A percentile compares a stretch with the other conserved stretches of the same genome.
Evolutionary conservation across 2,329 filamentous ascomycete genomes (phyloP).

Genomic region (Talaromyces verruculosus): DNA sequence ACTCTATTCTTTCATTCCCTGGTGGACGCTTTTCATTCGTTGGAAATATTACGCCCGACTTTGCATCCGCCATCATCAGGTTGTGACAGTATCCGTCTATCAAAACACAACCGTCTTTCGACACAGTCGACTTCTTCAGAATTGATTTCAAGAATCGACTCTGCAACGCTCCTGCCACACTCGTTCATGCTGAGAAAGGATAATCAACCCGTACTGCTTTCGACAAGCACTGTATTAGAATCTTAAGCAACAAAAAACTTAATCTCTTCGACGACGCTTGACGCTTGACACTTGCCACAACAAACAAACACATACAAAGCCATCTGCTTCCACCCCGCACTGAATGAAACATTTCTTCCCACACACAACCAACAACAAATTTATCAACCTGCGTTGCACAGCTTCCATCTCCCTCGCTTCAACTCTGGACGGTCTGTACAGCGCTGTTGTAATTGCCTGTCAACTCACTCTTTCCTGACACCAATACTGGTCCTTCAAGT

Average conservation of each 20-base stretch:
- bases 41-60: slow-evolving; percentile 19
- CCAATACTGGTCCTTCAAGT: background rate
- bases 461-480: background rate
- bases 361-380: background rate
- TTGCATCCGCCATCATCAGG: background rate
- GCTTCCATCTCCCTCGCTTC: slow-evolving; percentile 2
- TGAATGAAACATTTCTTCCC: background rate
- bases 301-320: slow-evolving; percentile 1
- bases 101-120: background rate
- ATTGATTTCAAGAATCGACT: background rate
- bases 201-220: background rate
- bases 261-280: background rate
- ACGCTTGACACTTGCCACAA: background rate
- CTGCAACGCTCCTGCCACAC: background rate
- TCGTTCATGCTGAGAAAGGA: background rate
- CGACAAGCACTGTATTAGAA: background rate
- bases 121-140: background rate
- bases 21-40: slow-evolving; percentile 25
- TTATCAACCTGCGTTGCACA: background rate
- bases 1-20: slow-evolving; percentile 23
- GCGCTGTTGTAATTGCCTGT: background rate
- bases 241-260: too few relatives aligned
- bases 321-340: background rate
- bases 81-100: background rate
- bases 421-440: background rate